Conservation (phyloP, 108 stramenopile species). For the Aurantiochytrium sp. region DNA sequence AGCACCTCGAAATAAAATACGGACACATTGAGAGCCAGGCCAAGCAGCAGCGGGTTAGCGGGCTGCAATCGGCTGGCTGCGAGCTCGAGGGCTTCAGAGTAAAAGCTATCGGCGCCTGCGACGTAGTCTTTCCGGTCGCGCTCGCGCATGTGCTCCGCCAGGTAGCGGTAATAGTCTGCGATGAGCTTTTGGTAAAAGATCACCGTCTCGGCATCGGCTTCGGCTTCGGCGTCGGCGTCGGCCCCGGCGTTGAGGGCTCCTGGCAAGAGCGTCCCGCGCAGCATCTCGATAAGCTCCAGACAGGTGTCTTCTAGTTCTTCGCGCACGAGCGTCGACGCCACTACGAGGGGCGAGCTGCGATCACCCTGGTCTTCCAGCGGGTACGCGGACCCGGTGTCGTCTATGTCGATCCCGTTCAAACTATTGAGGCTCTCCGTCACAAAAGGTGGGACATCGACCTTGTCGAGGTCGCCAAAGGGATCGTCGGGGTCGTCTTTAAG, state of each 20-base stretch:
- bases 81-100: not conserved
- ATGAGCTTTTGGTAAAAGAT: slow-evolving; percentile 25
- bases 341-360: not conserved
- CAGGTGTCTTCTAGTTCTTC: not conserved
- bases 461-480: not conserved
- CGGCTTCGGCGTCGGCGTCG: not conserved
- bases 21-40: slow-evolving; percentile 2
- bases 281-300: not conserved
- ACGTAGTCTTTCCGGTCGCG: not conserved
- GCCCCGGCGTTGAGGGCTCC: not conserved
- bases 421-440: not conserved
- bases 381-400: not conserved
- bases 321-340: not conserved
- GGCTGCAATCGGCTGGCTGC: not conserved
- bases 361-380: not conserved
- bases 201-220: not conserved
- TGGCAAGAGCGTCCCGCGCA: not conserved
- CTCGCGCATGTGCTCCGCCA: slow-evolving; percentile 15
- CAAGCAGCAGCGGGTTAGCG: not conserved
- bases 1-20: slow-evolving; percentile 25
- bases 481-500: not conserved
- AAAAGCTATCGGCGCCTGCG: not conserved
- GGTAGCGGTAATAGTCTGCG: slow-evolving; percentile 7
- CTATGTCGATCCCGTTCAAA: not conserved
- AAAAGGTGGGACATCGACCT: not conserved